These are phyloP conservation scores for Thermothielavioides terrestris DNA, from an alignment of 495 filamentous ascomycete genomes.

Conservation along the genomic window DNA sequence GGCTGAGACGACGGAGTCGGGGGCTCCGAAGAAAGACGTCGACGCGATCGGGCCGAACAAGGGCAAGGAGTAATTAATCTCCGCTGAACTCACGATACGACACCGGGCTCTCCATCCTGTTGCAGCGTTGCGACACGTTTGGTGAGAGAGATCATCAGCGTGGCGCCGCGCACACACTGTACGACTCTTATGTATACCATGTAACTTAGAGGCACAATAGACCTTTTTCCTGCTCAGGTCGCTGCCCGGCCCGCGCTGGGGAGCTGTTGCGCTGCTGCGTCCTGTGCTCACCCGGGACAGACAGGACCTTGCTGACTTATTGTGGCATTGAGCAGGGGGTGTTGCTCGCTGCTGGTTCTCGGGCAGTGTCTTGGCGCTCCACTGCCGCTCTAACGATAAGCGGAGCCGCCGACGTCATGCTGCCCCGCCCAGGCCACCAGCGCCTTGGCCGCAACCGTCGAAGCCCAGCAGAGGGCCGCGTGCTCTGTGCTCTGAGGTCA, in stretches of 20 bases:
- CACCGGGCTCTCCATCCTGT: too few relatives aligned
- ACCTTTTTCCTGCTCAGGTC: constrained; percentile 1
- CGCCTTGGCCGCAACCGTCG: constrained; percentile 8
- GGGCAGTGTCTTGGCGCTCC: background rate
- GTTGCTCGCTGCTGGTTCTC: too few relatives aligned
- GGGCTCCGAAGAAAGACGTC: constrained; percentile 12
- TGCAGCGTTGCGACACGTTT: too few relatives aligned
- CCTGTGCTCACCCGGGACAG: too few relatives aligned
- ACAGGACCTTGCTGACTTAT: too few relatives aligned
- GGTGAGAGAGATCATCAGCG: too few relatives aligned
- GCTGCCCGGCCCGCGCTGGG: too few relatives aligned
- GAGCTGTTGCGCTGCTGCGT: too few relatives aligned
- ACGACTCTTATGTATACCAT: constrained; percentile 17
- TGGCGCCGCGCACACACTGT: constrained; percentile 4
- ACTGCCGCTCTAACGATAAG: constrained; percentile 12
- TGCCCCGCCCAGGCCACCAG: background rate
- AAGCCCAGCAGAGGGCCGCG: too few relatives aligned
- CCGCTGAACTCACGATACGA: too few relatives aligned
- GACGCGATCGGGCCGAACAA: constrained; percentile 25
- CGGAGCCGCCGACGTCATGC: constrained; percentile 27
- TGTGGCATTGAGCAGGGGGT: too few relatives aligned
- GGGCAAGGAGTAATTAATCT: constrained; percentile 17
- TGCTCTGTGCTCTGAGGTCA: constrained; percentile 11
- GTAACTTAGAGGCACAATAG: constrained; percentile 8
- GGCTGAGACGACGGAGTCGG: constrained; percentile 6